These are phyloP conservation scores for Cadophora malorum DNA, from an alignment of 2,329 filamentous ascomycete species.

Conservation along the genomic window DNA sequence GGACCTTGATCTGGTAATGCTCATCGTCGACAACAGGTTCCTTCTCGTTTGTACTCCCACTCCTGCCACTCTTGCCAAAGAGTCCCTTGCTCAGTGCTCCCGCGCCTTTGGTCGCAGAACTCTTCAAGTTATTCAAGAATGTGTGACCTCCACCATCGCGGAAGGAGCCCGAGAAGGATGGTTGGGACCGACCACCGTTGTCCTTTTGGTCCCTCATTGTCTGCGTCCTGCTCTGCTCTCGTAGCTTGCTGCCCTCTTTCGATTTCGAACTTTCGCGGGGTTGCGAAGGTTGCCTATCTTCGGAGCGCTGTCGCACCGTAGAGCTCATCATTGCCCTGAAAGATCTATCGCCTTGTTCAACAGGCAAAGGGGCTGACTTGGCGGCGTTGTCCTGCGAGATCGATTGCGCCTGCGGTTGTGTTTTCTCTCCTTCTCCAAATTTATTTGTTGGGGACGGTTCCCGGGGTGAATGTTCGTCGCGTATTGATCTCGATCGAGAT, in stretches of 20 bases:
- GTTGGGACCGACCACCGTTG: slow-evolving; percentile 39
- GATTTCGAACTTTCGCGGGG: slow-evolving; percentile 51
- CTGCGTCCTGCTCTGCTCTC: slow-evolving; percentile 35
- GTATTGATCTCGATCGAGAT: slow-evolving; percentile 51
- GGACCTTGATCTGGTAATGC: slow-evolving; percentile 82
- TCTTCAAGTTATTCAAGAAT: slow-evolving; percentile 77
- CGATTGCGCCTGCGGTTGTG: slow-evolving; percentile 46
- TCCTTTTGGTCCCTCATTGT: slow-evolving; percentile 47
- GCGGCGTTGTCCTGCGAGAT: slow-evolving; percentile 42
- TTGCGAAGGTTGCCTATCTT: slow-evolving; percentile 64
- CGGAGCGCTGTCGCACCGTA: slow-evolving; percentile 71
- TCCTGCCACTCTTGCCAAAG: slow-evolving; percentile 78
- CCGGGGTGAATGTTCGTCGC: slow-evolving; percentile 47
- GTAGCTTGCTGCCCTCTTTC: slow-evolving; percentile 50
- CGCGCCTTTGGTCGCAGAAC: slow-evolving; percentile 74
- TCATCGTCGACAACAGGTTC: slow-evolving; percentile 76
- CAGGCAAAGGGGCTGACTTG: slow-evolving; percentile 65
- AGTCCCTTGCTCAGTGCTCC: slow-evolving; percentile 83
- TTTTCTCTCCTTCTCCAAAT: slow-evolving; percentile 46
- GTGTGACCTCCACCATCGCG: slow-evolving; percentile 65
- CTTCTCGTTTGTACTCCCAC: slow-evolving; percentile 71
- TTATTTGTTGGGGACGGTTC: slow-evolving; percentile 37
- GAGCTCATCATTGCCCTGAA: slow-evolving; percentile 72
- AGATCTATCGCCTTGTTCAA: slow-evolving; percentile 60
- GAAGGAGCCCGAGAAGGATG: slow-evolving; percentile 56